Percentiles rank a stretch among this genome's conserved stretches.
Conservation (phyloP, 768 basidiomycete species). For the Russula emetica region DNA sequence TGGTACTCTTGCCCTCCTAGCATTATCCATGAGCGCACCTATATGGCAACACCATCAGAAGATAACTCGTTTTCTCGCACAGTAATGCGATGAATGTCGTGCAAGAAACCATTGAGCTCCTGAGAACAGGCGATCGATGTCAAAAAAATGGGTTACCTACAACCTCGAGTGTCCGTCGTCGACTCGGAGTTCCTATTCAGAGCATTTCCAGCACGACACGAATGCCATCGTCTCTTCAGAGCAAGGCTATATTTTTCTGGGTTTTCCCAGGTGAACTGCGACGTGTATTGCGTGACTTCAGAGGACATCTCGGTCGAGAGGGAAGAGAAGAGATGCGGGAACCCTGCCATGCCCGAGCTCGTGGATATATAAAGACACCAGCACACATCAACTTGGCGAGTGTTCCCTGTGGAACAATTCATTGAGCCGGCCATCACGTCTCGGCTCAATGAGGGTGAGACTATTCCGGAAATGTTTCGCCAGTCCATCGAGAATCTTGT, state of each 20-base stretch:
- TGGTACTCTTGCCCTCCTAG: slow-evolving; percentile 67
- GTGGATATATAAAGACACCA: too few relatives aligned
- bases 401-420: too few relatives aligned
- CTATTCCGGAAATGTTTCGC: slow-evolving; percentile 26
- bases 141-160: slow-evolving; percentile 43
- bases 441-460: slow-evolving; percentile 28
- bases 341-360: too few relatives aligned
- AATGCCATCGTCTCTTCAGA: slow-evolving; percentile 64
- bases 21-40: slow-evolving; percentile 68
- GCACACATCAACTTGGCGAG: too few relatives aligned
- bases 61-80: slow-evolving; percentile 38
- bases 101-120: slow-evolving; percentile 2
- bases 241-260: slow-evolving; percentile 38
- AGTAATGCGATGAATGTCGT: not conserved
- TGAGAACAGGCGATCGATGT: not conserved
- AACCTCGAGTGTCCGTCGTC: slow-evolving; percentile 65
- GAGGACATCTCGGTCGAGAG: too few relatives aligned
- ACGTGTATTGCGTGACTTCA: too few relatives aligned
- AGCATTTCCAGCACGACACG: slow-evolving; percentile 53
- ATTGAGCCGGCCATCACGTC: too few relatives aligned
- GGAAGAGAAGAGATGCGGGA: too few relatives aligned
- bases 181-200: slow-evolving; percentile 37
- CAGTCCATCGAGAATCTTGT: slow-evolving; percentile 39
- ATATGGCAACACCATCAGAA: slow-evolving; percentile 68
- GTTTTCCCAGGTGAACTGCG: too few relatives aligned